Conservation (phyloP, 2,329 filamentous ascomycete genomes). For the Colletotrichum horii region DNA sequence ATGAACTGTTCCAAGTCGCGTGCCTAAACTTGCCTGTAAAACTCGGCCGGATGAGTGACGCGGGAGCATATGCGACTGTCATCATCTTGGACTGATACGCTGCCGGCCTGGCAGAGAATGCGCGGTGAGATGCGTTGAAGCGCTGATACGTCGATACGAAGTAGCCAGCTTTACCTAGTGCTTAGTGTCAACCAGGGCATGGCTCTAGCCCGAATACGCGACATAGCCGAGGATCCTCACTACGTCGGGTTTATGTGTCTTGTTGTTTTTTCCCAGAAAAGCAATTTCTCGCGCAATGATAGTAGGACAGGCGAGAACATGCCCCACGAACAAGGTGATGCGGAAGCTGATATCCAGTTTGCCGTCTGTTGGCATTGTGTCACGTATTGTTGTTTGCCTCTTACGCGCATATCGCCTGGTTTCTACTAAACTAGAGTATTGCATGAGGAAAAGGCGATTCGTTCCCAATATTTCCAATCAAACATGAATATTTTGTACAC, state of each 20-base stretch:
- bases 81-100: no score
- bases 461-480: neutral
- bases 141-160: neutral
- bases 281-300: neutral
- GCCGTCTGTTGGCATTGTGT: neutral
- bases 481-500: neutral
- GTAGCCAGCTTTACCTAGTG: neutral
- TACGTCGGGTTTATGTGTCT: neutral
- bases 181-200: neutral
- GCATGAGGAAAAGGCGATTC: rapidly evolving
- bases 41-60: no score
- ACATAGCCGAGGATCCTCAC: neutral
- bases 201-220: neutral
- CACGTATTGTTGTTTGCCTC: neutral
- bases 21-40: neutral
- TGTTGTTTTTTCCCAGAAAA: neutral
- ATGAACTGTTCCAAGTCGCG: no score
- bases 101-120: no score
- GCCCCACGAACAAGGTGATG: neutral
- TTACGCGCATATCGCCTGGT: neutral
- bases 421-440: neutral
- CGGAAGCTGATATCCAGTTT: neutral
- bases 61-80: no score
- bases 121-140: no score
- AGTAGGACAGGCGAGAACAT: neutral